A percentile compares a stretch with the other conserved stretches of the same genome.
These are phyloP conservation scores for Sideroxylon spinosum DNA, from an alignment of 179 eudicot species.

Conservation along the genomic window DNA sequence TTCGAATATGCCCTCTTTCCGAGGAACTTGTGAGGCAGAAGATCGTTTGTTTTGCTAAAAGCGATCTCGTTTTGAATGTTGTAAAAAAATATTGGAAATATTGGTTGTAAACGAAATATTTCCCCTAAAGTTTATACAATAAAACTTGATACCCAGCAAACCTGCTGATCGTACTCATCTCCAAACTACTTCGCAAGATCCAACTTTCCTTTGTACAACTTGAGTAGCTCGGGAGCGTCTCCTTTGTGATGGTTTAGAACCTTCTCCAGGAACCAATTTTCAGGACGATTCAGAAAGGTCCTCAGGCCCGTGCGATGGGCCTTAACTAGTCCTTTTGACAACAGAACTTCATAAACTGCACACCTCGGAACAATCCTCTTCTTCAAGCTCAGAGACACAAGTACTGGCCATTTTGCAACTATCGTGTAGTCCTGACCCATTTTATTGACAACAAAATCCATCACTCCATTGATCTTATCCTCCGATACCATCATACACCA, in stretches of 20 bases:
- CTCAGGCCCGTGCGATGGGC: background rate
- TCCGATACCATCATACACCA: slow-evolving; percentile 25
- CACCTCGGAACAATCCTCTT: slow-evolving; percentile 21
- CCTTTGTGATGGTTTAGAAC: background rate
- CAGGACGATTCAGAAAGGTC: background rate
- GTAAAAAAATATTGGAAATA: too few species aligned
- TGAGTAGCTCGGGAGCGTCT: slow-evolving; percentile 9
- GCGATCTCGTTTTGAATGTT: too few species aligned
- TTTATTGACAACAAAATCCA: slow-evolving; percentile 30
- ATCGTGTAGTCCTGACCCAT: slow-evolving; percentile 16
- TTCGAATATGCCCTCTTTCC: too few species aligned
- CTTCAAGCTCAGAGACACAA: slow-evolving; percentile 19
- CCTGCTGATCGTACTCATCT: too few species aligned
- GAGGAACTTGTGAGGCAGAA: too few species aligned
- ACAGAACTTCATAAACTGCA: slow-evolving; percentile 11
- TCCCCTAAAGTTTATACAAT: too few species aligned
- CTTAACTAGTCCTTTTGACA: slow-evolving; percentile 6
- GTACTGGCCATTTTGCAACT: background rate
- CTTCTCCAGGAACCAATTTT: background rate
- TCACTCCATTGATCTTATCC: slow-evolving; percentile 19
- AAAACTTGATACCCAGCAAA: too few species aligned
- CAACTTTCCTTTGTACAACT: slow-evolving; percentile 2
- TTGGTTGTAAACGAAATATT: too few species aligned
- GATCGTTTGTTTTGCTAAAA: too few species aligned
- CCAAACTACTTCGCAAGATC: background rate